Percentiles rank a stretch among this genome's conserved stretches.
Conservation (phyloP, 352 stramenopile genomes). For the Globisporangium viniferum region DNA sequence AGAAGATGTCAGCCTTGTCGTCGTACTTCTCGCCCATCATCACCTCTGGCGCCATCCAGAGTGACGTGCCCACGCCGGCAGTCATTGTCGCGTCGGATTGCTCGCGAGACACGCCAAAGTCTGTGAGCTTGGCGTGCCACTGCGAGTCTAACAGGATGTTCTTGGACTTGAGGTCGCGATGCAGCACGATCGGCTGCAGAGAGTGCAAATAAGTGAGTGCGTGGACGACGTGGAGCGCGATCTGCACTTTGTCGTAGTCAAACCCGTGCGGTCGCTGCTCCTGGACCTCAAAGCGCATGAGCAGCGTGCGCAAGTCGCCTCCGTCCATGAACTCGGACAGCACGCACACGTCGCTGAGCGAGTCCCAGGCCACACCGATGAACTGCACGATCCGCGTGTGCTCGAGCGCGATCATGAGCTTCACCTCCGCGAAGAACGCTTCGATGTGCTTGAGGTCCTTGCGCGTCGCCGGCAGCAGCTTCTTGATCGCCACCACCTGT, state of each 20-base stretch:
- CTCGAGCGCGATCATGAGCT: conserved; percentile 37
- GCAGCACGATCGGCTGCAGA: conserved; percentile 32
- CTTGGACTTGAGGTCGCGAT: conserved; percentile 41
- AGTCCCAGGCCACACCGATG: conserved; percentile 41
- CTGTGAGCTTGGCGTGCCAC: conserved; percentile 52
- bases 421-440: conserved; percentile 38
- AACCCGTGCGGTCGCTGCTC: conserved; percentile 34
- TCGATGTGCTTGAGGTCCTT: conserved; percentile 28
- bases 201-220: conserved; percentile 54
- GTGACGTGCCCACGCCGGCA: conserved; percentile 42
- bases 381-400: conserved; percentile 41
- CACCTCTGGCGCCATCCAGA: conserved; percentile 63
- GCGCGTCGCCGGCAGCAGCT: conserved; percentile 20
- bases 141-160: conserved; percentile 36
- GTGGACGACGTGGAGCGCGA: conserved; percentile 40
- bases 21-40: conserved; percentile 51
- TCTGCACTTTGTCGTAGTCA: conserved; percentile 48
- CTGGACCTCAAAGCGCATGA: conserved; percentile 33
- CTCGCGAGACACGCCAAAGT: conserved; percentile 55
- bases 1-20: conserved; percentile 48
- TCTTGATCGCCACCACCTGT: conserved; percentile 26
- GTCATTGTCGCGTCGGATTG: conserved; percentile 43
- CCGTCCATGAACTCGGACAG: conserved; percentile 46
- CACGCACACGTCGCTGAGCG: conserved; percentile 31
- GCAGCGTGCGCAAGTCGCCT: conserved; percentile 32